Conservation (phyloP, 768 basidiomycete species). For the Krasilnikovozyma curviuscula region DNA sequence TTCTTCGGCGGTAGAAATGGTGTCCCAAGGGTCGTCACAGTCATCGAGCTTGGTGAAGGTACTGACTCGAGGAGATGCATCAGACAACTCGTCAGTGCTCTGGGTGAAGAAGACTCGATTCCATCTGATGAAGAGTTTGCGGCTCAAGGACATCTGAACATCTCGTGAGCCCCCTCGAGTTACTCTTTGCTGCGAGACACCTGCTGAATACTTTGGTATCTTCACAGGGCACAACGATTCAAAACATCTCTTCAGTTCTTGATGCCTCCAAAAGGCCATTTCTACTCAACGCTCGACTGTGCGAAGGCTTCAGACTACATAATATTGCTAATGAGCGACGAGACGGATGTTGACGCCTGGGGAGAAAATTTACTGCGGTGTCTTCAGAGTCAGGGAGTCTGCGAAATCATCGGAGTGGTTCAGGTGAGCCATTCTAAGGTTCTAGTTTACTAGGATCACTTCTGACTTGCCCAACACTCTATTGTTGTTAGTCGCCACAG, state of each 20-base stretch:
- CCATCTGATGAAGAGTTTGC: slow-evolving; percentile 1
- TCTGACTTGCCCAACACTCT: background rate
- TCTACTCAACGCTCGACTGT: slow-evolving; percentile 64
- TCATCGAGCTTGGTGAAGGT: slow-evolving; percentile 53
- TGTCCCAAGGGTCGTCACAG: slow-evolving; percentile 59
- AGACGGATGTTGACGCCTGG: slow-evolving; percentile 60
- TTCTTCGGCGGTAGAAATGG: slow-evolving; percentile 42
- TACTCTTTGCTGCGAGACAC: background rate
- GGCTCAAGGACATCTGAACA: background rate
- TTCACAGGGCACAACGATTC: slow-evolving; percentile 61
- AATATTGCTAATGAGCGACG: slow-evolving; percentile 60
- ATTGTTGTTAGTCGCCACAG: background rate
- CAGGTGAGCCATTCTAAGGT: slow-evolving; percentile 30
- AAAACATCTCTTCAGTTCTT: slow-evolving; percentile 80
- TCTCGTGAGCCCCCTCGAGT: background rate
- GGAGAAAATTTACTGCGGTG: slow-evolving; percentile 74
- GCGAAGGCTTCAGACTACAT: slow-evolving; percentile 81
- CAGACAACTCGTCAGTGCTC: slow-evolving; percentile 38
- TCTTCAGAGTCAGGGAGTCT: slow-evolving; percentile 77
- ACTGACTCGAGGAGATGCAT: slow-evolving; percentile 34
- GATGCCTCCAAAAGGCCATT: slow-evolving; percentile 46
- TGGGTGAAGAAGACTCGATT: slow-evolving; percentile 32
- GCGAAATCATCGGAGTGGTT: slow-evolving; percentile 58
- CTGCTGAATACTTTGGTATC: background rate
- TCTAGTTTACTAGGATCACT: background rate